Evolutionary conservation across 306 rosid genomes (phyloP), one percentile per base, ranked within the genome.

Genomic region (Glycine latifolia): DNA sequence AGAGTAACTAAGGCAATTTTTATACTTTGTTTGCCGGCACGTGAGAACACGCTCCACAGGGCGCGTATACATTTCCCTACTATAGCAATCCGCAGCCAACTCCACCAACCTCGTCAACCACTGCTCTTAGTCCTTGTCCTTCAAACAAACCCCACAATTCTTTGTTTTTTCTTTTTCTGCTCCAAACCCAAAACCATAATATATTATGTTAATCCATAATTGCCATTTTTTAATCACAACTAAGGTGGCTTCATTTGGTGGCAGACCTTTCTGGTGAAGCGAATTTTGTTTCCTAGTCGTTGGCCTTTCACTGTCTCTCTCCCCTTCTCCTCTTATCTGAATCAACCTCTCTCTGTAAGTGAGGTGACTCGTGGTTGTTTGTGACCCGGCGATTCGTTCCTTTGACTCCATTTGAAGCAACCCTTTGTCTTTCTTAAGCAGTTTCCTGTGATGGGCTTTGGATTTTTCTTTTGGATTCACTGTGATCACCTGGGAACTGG

Each of bases 331-430:
- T 67, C 79, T 75, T 47, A 76, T 88, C 88, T 86, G 88, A 67
- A 90, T 89, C 91, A 88, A 66, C 71, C 66, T 77, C 13, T 54
- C 12, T 6, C 4, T 33, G 41, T 37, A 17, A 37, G 10, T 33
- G 46, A 37, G n/a, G 79, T 61, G 54, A 84, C 73, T 84, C 84
- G 87, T 87, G 81, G 82, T 81, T 83, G 81, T 74, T 81, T 83
- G 81, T 74, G 59, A 83, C 84, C 76, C 82, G 85, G 7, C 82
- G 67, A 84, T 88, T 87, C 83, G 76, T 73, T 56, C 20, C 85
- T 83, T 92, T 92, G 97, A 90, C 93, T 86, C 87, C 78, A 81
- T 86, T 82, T 87, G 81, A 95, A 95, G 99, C 98, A 90, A 89
- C 86, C 91, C 62, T 81, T 65, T 65, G 35, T 58, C 16, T 77